Percentiles rank a stretch among this genome's conserved stretches.
phyloP scores from a whole-genome alignment of 345 rosid genomes.

The Combretum micranthum region DNA sequence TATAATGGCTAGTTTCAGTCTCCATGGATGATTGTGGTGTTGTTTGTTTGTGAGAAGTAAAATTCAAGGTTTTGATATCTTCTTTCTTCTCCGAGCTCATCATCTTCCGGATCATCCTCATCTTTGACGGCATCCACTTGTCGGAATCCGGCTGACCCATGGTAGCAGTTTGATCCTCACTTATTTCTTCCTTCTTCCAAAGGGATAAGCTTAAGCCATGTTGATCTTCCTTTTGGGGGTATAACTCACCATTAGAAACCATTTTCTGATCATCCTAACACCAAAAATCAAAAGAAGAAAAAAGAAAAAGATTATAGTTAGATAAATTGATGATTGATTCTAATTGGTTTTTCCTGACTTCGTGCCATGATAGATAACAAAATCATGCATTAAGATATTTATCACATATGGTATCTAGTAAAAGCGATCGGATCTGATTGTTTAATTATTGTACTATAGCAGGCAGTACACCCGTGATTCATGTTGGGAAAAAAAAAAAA shows the following conservation, averaged over 20 bases:
- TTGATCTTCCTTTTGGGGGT: slow-evolving; percentile 8
- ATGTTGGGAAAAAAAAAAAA: no score
- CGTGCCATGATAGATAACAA: no score
- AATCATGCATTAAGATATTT: no score
- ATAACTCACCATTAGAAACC: slow-evolving; percentile 17
- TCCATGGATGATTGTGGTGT: slow-evolving; percentile 23
- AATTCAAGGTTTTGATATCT: neutral
- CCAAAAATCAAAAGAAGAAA: neutral
- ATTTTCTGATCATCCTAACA: neutral
- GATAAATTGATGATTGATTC: neutral
- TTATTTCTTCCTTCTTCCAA: slow-evolving; percentile 25
- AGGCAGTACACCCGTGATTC: no score
- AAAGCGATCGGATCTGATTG: no score
- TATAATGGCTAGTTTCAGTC: slow-evolving; percentile 22
- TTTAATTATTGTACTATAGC: no score
- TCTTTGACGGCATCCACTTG: slow-evolving; percentile 86
- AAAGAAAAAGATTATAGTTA: neutral
- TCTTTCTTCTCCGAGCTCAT: slow-evolving; percentile 22
- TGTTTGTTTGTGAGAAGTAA: slow-evolving; percentile 13
- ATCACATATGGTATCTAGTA: no score
- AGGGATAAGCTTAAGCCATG: slow-evolving; percentile 19
- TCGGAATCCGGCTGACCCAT: slow-evolving; percentile 16
- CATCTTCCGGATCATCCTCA: slow-evolving; percentile 81
- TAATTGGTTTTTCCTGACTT: slow-evolving; percentile 14
- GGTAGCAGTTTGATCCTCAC: slow-evolving; percentile 12